A percentile compares a stretch with the other conserved stretches of the same genome.
Conservation (phyloP, 257 asterid species). For the Solanum lignicaule region DNA sequence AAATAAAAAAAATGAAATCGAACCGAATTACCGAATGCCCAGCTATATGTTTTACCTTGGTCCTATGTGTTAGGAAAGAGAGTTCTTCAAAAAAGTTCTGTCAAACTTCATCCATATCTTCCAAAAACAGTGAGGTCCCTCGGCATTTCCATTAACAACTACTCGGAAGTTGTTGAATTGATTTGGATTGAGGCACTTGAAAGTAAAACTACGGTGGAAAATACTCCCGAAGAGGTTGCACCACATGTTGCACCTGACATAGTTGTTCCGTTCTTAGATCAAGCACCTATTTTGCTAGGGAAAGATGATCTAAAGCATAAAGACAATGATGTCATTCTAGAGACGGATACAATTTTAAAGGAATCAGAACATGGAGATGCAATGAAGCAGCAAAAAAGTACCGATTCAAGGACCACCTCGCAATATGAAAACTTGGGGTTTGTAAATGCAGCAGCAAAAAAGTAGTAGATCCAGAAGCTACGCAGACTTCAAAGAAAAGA, state of each 20-base stretch:
- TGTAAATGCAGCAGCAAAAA: background rate
- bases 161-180: constrained; percentile 3
- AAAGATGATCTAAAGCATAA: too few relatives aligned
- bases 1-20: too few relatives aligned
- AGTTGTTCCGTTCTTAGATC: too few relatives aligned
- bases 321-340: background rate
- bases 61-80: constrained; percentile 5
- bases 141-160: background rate
- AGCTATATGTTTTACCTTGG: background rate
- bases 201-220: background rate
- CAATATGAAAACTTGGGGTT: background rate
- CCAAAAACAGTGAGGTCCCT: background rate
- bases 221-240: background rate
- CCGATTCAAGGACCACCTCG: background rate
- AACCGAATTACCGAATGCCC: too few relatives aligned
- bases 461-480: background rate
- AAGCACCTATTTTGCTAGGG: too few relatives aligned
- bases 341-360: background rate
- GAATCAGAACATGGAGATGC: background rate
- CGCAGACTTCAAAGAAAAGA: background rate
- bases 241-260: background rate
- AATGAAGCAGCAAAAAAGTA: background rate
- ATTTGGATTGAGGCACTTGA: background rate
- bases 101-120: background rate
- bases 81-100: background rate